Evolutionary conservation across 2,329 filamentous ascomycete genomes (phyloP).

Genomic region (Pestalotiopsis sp.): DNA sequence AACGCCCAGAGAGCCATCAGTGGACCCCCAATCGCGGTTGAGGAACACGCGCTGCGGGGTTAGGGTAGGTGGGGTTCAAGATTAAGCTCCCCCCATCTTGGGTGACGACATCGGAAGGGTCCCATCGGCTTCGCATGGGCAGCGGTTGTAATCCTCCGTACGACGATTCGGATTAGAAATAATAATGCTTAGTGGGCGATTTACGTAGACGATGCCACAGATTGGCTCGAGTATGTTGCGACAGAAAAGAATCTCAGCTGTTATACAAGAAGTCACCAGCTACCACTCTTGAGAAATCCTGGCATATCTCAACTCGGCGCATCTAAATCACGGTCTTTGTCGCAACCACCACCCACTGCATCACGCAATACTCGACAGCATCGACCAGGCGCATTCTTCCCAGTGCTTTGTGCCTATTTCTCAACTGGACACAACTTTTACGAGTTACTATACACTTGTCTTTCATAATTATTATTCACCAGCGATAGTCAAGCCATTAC

Average conservation of each 20-base stretch:
- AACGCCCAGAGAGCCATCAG: no score
- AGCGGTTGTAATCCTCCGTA: constrained; percentile 1
- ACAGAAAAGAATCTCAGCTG: not conserved
- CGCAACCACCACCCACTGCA: not conserved
- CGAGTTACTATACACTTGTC: not conserved
- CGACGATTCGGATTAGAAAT: not conserved
- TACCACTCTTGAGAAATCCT: not conserved
- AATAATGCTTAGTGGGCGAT: not conserved
- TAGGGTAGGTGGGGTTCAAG: not conserved
- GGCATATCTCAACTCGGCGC: not conserved
- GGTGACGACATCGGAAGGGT: constrained; percentile 12
- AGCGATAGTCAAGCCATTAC: no score
- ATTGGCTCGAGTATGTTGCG: not conserved
- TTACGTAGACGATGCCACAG: not conserved
- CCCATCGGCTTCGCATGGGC: not conserved
- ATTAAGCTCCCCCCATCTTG: not conserved
- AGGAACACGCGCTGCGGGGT: constrained; percentile 7
- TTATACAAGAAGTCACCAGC: not conserved
- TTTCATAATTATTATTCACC: no score
- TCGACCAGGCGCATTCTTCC: not conserved
- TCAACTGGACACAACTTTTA: not conserved
- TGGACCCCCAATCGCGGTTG: not conserved
- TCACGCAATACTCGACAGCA: not conserved
- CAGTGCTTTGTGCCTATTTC: not conserved
- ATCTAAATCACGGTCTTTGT: not conserved